Percentiles rank a stretch among this genome's conserved stretches.
These are phyloP conservation scores for Bauhinia variegata DNA, from an alignment of 306 rosid species.

Conservation along the genomic window DNA sequence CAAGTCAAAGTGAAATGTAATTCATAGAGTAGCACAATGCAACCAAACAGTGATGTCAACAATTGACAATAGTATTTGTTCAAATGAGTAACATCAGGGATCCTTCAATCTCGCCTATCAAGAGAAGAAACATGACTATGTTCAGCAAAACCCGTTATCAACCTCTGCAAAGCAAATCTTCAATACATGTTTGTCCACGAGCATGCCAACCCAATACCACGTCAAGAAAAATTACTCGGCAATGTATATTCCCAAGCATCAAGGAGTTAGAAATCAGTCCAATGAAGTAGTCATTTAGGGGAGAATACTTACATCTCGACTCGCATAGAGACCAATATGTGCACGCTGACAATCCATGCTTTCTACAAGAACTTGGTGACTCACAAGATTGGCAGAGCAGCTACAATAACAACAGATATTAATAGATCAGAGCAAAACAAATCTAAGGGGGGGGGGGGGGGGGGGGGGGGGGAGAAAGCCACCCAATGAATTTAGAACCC, in stretches of 20 bases:
- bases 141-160: constrained; percentile 15
- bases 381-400: constrained; percentile 84
- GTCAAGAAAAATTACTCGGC: constrained; percentile 23
- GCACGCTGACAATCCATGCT: constrained; percentile 87
- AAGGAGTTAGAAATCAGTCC: constrained; percentile 20
- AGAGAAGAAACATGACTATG: neutral
- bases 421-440: constrained; percentile 36
- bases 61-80: neutral
- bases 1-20: constrained; percentile 35
- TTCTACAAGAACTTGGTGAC: constrained; percentile 91
- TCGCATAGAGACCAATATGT: constrained; percentile 90
- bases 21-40: neutral
- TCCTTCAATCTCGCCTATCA: constrained; percentile 5
- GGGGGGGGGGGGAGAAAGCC: too few species aligned
- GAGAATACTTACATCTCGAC: constrained; percentile 73
- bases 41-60: neutral
- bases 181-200: too few species aligned
- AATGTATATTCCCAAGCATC: neutral
- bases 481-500: too few species aligned
- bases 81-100: neutral
- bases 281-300: constrained; percentile 15
- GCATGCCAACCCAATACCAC: too few species aligned
- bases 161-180: constrained; percentile 13
- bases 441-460: too few species aligned
- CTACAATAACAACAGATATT: constrained; percentile 56